phyloP scores from a whole-genome alignment of 2,329 filamentous ascomycete species.

The Colletotrichum incanum region DNA sequence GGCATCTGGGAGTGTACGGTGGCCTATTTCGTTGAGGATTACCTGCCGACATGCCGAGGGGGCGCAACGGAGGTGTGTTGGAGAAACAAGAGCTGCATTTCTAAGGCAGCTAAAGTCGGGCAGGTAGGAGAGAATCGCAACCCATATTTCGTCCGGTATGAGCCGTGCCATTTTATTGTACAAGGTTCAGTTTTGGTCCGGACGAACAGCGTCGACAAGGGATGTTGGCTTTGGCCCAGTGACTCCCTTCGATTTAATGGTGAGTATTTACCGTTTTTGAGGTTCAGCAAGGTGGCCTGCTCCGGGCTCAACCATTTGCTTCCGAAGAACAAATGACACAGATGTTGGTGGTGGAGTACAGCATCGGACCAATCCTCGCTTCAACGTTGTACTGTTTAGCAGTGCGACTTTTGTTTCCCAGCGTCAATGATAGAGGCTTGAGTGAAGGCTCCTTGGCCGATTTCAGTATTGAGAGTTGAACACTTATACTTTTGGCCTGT shows the following conservation, averaged over 20 bases:
- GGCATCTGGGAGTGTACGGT: constrained; percentile 15
- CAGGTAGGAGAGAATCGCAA: constrained; percentile 27
- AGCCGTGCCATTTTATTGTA: not conserved
- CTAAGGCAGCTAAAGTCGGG: constrained; percentile 27
- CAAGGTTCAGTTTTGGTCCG: not conserved
- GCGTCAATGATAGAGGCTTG: not conserved
- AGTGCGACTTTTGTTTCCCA: not conserved
- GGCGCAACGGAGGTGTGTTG: constrained; percentile 30
- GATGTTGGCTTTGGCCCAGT: not conserved
- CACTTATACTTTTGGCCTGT: fast-evolving
- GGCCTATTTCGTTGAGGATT: constrained; percentile 32
- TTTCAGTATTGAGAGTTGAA: not conserved
- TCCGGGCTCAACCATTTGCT: not conserved
- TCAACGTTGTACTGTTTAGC: not conserved
- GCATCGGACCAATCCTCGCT: not conserved
- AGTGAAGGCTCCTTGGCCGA: not conserved
- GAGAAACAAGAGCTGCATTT: constrained; percentile 30
- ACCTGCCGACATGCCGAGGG: constrained; percentile 37
- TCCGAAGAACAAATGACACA: not conserved
- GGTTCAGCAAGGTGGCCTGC: no score
- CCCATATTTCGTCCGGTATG: constrained; percentile 36
- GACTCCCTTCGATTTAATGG: not conserved
- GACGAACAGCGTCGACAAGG: not conserved
- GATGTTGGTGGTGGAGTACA: not conserved
- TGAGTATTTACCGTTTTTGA: not conserved